Conservation (phyloP, 768 basidiomycete species). For the Boletus edulis region DNA sequence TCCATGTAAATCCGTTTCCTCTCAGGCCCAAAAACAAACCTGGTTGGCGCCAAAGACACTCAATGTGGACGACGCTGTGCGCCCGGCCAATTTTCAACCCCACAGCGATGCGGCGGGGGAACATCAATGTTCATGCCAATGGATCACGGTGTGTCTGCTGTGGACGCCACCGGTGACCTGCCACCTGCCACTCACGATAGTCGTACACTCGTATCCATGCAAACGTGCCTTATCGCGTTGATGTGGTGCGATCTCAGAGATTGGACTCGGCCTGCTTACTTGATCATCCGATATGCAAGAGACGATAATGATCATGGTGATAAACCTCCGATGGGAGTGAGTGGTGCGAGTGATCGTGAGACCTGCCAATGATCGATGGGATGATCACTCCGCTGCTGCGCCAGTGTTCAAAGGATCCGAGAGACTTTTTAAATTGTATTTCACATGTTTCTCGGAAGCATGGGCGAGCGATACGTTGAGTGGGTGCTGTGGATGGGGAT, state of each 20-base stretch:
- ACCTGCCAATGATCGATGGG: background rate
- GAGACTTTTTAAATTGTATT: background rate
- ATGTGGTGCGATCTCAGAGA: background rate
- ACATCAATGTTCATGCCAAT: too few species aligned
- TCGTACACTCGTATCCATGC: too few species aligned
- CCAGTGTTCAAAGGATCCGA: background rate
- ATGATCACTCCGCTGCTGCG: background rate
- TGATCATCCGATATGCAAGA: slow-evolving; percentile 7
- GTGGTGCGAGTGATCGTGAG: background rate
- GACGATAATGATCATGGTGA: background rate
- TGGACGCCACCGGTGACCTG: too few species aligned
- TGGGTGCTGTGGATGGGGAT: too few species aligned
- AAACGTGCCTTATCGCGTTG: slow-evolving; percentile 6
- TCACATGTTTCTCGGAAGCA: background rate
- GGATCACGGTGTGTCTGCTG: too few species aligned
- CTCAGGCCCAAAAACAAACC: background rate
- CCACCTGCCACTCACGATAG: background rate
- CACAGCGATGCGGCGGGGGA: too few species aligned
- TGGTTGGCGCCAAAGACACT: background rate
- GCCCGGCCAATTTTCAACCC: too few species aligned
- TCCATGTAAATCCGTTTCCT: background rate
- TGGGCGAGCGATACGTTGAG: background rate
- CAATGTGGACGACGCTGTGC: background rate
- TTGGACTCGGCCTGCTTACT: background rate
- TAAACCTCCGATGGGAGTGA: slow-evolving; percentile 1